Evolutionary conservation across 2,329 filamentous ascomycete species (phyloP), one percentile per base, ranked within the genome.

Genomic region (Fusarium albosuccineum): DNA sequence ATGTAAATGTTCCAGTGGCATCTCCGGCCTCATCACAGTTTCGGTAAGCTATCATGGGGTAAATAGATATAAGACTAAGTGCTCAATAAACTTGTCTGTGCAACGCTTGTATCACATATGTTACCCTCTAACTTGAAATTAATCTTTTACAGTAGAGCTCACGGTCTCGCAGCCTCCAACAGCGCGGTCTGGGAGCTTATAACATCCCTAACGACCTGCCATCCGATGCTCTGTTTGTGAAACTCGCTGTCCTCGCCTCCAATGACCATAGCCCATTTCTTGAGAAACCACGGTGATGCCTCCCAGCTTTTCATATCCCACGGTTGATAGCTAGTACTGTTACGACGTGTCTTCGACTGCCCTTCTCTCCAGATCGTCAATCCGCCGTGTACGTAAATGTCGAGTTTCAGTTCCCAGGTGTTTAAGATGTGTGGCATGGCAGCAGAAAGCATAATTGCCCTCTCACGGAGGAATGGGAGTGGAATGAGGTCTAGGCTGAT

Each of bases 221-320:
- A 74, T 17, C 70, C 64, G 11, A 59, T 48, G 10, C 72, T 74
- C 27, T 74, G 72, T 10, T 67, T 67, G 3, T 57, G 40, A 14
- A 74, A 37, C 14, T 60, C 48, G 4, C 69, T 63, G 4, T 66
- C 59, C 5, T 73, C 64, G 1, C 52, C 64, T 8, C 67, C 73
- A 9, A 71, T 46, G 16, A 68, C 57, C 37, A 68, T 42, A 10
- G 66, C 64, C 73, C 73, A 75, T 33, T 75, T 75, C 7, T 62
- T 44, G 9, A 75, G 16, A 27, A 75, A 75, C 74, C 74, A 75
- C 2, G 70, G 69, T 2, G 66, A 56, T n/a, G 72, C 74, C 26
- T 75, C 71, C 74, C 74, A 75, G 2, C 70, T 70, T 39, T 58
- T 66, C 66, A 70, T 69, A 2, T 75, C 71, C 74, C 74, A 75